Base-by-base conservation (phyloP, 345 rosid genomes). In the Corymbia maculata region DNA sequence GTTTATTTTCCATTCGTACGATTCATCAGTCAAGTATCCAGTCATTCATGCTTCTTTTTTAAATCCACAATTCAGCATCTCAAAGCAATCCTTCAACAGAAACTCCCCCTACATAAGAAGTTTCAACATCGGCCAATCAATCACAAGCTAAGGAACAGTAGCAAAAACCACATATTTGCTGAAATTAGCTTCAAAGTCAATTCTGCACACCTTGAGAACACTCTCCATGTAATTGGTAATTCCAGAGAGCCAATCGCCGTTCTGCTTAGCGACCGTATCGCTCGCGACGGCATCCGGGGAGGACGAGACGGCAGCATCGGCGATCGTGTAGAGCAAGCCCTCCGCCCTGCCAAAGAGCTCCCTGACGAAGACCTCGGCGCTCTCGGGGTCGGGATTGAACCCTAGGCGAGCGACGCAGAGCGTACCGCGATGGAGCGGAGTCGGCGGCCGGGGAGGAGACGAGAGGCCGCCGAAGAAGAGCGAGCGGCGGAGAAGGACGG, bases 221-320 rank as follows among this genome's bases (percentile, higher is more conserved):
- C 92, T 90, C 90, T 97, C 99, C 98, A 97, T 94, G 88, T 90
- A 93, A 91, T 90, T 89, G n/a, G 99, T 89, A 13, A 96, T 94
- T 57, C 99, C 99, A 87, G 99, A 95, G 30, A 97, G 92, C 99
- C 99, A 96, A 91, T 97, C 99, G 86, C 80, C 91, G 88, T 87
- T 94, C 94, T 96, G 98, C 36, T 91, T 93, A 32, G 95, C 87
- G n/a, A 89, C 88, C 85, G 95, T 80, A 6, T 92, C 85, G 7
- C 94, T 93, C 14, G 97, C 89, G 89, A 94, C 92, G 36, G 98
- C 92, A 84, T 95, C 94, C 22, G 96, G 93, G 51, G 99, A 95
- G 8, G 99, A 92, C 45, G 99, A 94, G 85, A 97, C 95, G 44
- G 97, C 94, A 24, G 99, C 97, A 89, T 97, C 99, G 7, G 99